A percentile compares a stretch with the other conserved stretches of the same genome.
Evolutionary conservation across 1,284 basidiomycete genomes (phyloP).

Genomic region (Sanghuangporus baumii): DNA sequence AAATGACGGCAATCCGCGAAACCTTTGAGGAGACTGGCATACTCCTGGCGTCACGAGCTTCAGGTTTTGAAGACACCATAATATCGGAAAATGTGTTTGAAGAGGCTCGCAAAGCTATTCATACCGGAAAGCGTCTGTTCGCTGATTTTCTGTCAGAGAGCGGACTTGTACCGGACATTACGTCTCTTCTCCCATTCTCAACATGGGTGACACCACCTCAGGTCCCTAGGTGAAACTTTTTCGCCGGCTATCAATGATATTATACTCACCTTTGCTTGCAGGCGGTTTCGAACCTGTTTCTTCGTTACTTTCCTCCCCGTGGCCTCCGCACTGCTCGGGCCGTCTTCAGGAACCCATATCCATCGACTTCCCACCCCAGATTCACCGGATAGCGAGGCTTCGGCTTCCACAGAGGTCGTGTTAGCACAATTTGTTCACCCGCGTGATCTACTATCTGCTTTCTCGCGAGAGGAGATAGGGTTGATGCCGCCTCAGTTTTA

Average conservation of each 20-base stretch:
- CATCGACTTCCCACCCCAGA: slow-evolving; percentile 61
- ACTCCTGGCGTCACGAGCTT: slow-evolving; percentile 43
- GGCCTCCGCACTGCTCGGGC: slow-evolving; percentile 34
- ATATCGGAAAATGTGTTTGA: slow-evolving; percentile 39
- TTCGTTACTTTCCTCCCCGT: slow-evolving; percentile 54
- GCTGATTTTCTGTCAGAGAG: slow-evolving; percentile 45
- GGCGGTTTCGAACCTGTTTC: slow-evolving; percentile 65
- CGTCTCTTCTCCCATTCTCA: slow-evolving; percentile 56
- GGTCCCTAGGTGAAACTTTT: slow-evolving; percentile 39
- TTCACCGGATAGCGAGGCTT: slow-evolving; percentile 38
- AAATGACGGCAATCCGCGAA: slow-evolving; percentile 62
- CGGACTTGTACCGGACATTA: slow-evolving; percentile 36
- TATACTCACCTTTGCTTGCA: slow-evolving; percentile 23
- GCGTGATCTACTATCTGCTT: slow-evolving; percentile 43
- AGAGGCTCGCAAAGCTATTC: slow-evolving; percentile 49
- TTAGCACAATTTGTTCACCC: slow-evolving; percentile 59
- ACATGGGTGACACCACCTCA: slow-evolving; percentile 62
- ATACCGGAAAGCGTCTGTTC: slow-evolving; percentile 46
- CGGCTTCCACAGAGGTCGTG: slow-evolving; percentile 45
- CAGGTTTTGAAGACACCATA: slow-evolving; percentile 15
- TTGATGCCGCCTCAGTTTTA: slow-evolving; percentile 73
- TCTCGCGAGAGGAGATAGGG: slow-evolving; percentile 41
- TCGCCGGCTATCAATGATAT: not conserved
- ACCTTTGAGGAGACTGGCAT: slow-evolving; percentile 71
- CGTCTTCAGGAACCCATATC: slow-evolving; percentile 46